phyloP scores from a whole-genome alignment of 2,329 filamentous ascomycete genomes.

The Fusarium zealandicum region DNA sequence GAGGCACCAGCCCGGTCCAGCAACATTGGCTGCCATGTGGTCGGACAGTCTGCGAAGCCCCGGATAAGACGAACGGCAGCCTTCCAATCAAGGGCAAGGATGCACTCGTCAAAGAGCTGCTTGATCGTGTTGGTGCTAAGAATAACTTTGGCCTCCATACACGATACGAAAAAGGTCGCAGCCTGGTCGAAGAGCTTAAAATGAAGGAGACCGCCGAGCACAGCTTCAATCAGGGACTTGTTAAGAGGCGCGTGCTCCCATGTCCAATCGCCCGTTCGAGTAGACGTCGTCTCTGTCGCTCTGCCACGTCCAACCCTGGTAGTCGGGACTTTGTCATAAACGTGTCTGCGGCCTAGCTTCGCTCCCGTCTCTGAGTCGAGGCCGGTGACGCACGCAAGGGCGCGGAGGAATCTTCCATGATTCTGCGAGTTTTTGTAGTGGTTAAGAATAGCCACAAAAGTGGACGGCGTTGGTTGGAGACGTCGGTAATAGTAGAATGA shows the following conservation, averaged over 20 bases:
- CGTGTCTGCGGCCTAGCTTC: constrained; percentile 47
- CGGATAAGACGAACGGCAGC: constrained; percentile 44
- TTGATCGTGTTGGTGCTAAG: constrained; percentile 45
- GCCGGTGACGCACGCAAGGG: constrained; percentile 56
- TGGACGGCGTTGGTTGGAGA: constrained; percentile 57
- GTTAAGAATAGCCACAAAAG: constrained; percentile 57
- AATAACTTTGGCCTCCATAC: constrained; percentile 46
- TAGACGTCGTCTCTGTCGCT: constrained; percentile 41
- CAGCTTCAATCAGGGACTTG: constrained; percentile 51
- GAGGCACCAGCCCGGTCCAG: constrained; percentile 28
- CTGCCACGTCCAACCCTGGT: constrained; percentile 39
- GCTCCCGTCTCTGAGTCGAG: constrained; percentile 50
- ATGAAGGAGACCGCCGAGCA: constrained; percentile 58
- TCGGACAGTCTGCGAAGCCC: constrained; percentile 36
- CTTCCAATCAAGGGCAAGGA: constrained; percentile 52
- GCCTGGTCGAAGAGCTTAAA: constrained; percentile 56
- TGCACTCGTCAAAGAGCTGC: constrained; percentile 52
- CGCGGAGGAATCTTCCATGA: constrained; percentile 52
- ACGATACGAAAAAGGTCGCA: constrained; percentile 51
- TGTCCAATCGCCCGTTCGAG: constrained; percentile 46
- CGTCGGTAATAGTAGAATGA: constrained; percentile 56
- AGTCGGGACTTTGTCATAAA: constrained; percentile 40
- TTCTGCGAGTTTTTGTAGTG: constrained; percentile 56
- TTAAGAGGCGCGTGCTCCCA: constrained; percentile 52
- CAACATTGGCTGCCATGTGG: constrained; percentile 42